Base-by-base conservation (phyloP, 306 rosid species). In the Nissolia schottii region DNA sequence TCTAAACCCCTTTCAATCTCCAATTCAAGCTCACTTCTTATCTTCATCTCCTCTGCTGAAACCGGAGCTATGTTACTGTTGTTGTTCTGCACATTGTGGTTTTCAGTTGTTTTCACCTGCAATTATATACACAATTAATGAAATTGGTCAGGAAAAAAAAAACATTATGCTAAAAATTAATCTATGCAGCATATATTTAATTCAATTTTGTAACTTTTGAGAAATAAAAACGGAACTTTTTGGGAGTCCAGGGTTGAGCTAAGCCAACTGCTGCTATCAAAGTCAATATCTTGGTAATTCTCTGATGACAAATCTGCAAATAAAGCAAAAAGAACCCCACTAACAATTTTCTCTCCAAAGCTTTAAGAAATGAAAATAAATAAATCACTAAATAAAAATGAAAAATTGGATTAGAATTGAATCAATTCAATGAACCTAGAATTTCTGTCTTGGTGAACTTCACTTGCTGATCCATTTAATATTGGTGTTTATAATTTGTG, bases 1-100 rank as follows among this genome's bases (percentile, higher is more conserved):
- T 92, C 98, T 58, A 90, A 73, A 31, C 75, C 91, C 48, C 74
- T 86, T 59, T 89, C 97, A 35, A 92, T 80, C 19, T 87, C 86
- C 77, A 53, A 83, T 55, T 80, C 92, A 8, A 89, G 82, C 81
- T 86, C 94, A 7, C 55, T 67, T 12, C 90, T 70, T 48, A 92
- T 90, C 77, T 80, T 85, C 87, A 74, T 38, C 56, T 90, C 96
- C 64, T 83, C 85, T 34, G 64, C 67, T 9, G 91, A 78, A 27
- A 81, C n/a, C 14, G 27, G 14, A 48, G 18, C 58, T 48, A 32
- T 22, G 18, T 32, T n/a, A n/a, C n/a, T 71, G n/a, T 70, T 41
- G 12, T 70, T 64, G 3, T 45, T 75, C 25, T 43, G 22, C 48
- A 49, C 60, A 34, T 77, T 8, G 27, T 10, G 28, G 22, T 27